Conservation (phyloP, 352 stramenopile species). For the Phytophthora podocarpi region DNA sequence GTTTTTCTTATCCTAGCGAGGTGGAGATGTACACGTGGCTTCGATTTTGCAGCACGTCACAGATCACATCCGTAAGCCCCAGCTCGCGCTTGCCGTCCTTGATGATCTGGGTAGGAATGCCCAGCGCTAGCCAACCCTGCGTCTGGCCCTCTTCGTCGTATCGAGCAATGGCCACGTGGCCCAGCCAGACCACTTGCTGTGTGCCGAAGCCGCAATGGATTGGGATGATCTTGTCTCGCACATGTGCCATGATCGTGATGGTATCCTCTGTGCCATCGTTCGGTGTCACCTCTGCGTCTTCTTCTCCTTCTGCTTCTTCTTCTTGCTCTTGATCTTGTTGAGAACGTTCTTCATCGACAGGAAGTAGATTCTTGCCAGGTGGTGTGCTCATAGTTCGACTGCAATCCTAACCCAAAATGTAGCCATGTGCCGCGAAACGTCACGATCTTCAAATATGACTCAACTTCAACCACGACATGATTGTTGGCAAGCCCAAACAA, state of each 20-base stretch:
- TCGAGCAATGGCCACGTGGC: slow-evolving; percentile 70
- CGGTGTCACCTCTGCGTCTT: slow-evolving; percentile 14
- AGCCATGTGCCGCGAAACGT: slow-evolving; percentile 12
- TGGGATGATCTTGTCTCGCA: slow-evolving; percentile 74
- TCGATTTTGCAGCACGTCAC: slow-evolving; percentile 61
- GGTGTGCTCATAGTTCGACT: slow-evolving; percentile 3
- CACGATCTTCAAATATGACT: neutral
- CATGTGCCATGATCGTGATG: slow-evolving; percentile 65
- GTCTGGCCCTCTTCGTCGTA: slow-evolving; percentile 54
- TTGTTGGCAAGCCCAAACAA: too few species aligned
- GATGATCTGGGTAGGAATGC: slow-evolving; percentile 47
- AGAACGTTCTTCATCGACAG: slow-evolving; percentile 7
- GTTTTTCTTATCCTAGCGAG: slow-evolving; percentile 37
- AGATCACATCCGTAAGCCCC: slow-evolving; percentile 60
- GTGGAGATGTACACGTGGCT: slow-evolving; percentile 75
- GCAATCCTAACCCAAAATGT: slow-evolving; percentile 16
- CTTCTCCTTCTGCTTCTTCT: slow-evolving; percentile 6
- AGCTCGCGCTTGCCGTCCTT: slow-evolving; percentile 58
- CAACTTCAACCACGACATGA: too few species aligned
- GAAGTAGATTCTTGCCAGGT: neutral
- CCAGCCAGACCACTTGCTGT: slow-evolving; percentile 75
- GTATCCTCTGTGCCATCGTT: slow-evolving; percentile 64
- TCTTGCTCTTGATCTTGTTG: neutral
- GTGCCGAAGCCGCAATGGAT: slow-evolving; percentile 75
- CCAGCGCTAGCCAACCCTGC: slow-evolving; percentile 59